Evolutionary conservation across 2,329 filamentous ascomycete genomes (phyloP), one percentile per base, ranked within the genome.

Genomic region (Podosphaera aphanis): DNA sequence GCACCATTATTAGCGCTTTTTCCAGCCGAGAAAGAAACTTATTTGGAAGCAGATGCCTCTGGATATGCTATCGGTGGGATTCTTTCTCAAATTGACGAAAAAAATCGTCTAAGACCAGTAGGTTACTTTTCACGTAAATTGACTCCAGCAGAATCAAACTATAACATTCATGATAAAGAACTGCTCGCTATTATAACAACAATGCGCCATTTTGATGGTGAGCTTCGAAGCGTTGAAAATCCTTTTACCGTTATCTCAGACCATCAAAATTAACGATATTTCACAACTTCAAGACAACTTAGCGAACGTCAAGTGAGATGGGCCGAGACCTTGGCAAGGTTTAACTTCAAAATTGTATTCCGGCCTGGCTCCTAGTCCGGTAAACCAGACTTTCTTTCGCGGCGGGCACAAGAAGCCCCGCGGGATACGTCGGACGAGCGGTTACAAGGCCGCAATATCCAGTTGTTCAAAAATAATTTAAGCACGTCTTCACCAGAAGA

Each of bases 321-420:
- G 25, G 23, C 40, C 8, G 40, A 43, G 23, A 43, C 25, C 5
- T 18, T 43, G 18, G 6, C 40, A 31, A 43, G 40, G 19, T 43
- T 43, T 29, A 43, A 43, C 16, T 43, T 31, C 40, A 43, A 43
- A 43, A 43, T 27, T 27, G 20, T 43, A 43, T 31, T 33, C 27
- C 27, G 13, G 15, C 23, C 25, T 16, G 23, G 40, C 16, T 43
- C 40, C 15, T 23, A 43, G 25, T 43, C 23, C 19, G n/a, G 15
- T 19, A 43, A 43, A 43, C 40, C 23, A 18, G 25, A 31, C 27
- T 31, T 33, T 43, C 40, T 43, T 18, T 43, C 15, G 13, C 27
- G 40, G 25, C 21, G 27, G 27, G 41, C 16, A 21, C 41, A 35
- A 33, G 41, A 43, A 43, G 10, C 16, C 19, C 27, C 27, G 33